These are phyloP conservation scores for Malassezia equina DNA, from an alignment of 1,284 basidiomycete species.

Conservation along the genomic window DNA sequence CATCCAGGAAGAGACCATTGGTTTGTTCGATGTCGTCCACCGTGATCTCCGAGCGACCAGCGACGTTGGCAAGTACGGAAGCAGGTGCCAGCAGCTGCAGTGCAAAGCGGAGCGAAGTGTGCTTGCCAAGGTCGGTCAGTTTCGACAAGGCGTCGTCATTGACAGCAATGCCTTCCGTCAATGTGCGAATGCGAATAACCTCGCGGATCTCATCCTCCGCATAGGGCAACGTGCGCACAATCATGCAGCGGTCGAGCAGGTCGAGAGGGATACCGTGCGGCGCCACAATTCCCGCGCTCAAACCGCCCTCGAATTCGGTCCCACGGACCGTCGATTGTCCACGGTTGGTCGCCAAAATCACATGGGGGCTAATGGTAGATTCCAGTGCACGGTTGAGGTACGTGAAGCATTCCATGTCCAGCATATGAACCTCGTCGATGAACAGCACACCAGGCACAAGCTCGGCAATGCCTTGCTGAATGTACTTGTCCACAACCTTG, in stretches of 20 bases:
- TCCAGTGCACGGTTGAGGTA: conserved; percentile 93
- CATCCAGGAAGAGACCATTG: conserved; percentile 78
- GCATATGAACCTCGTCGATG: conserved; percentile 99
- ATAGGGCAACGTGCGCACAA: conserved; percentile 84
- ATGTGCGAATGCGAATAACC: conserved; percentile 75
- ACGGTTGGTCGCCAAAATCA: conserved; percentile 90
- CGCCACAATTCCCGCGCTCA: conserved; percentile 64
- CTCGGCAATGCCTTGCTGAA: conserved; percentile 95
- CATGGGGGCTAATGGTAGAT: conserved; percentile 90
- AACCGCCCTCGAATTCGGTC: conserved; percentile 54
- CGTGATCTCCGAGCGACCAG: conserved; percentile 69
- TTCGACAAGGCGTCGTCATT: conserved; percentile 67
- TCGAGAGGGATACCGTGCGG: conserved; percentile 92
- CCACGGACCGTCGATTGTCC: conserved; percentile 84
- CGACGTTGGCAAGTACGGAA: conserved; percentile 70
- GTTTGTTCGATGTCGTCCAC: conserved; percentile 79
- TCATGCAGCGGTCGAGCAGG: conserved; percentile 88
- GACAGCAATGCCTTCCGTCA: conserved; percentile 73
- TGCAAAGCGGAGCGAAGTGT: conserved; percentile 75
- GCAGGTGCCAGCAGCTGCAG: conserved; percentile 84
- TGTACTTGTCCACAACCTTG: conserved; percentile 94
- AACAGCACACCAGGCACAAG: conserved; percentile 95
- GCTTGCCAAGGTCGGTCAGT: conserved; percentile 71
- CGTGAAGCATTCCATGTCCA: conserved; percentile 98
- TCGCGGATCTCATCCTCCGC: conserved; percentile 72